Percentiles rank a stretch among this genome's conserved stretches.
These are phyloP conservation scores for Leccinum ponderosum DNA, from an alignment of 1,284 basidiomycete genomes.

Conservation along the genomic window DNA sequence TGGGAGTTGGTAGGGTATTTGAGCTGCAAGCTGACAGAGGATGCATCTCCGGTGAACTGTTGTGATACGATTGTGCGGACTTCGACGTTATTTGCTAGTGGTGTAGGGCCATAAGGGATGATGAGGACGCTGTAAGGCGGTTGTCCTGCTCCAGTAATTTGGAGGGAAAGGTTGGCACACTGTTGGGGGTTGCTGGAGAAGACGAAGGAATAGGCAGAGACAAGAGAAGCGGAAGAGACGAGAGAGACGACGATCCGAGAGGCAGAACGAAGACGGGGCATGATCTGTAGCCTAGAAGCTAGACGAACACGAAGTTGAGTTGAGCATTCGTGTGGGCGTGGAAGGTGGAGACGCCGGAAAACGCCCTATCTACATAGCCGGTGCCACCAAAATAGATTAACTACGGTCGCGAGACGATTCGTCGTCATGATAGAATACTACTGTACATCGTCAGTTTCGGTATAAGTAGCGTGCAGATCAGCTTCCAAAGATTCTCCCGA, in stretches of 20 bases:
- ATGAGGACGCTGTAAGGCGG: slow-evolving; percentile 69
- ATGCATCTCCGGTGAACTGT: slow-evolving; percentile 45
- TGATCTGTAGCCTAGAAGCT: neutral
- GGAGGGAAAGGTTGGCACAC: slow-evolving; percentile 60
- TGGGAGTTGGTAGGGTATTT: slow-evolving; percentile 67
- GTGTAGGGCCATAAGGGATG: slow-evolving; percentile 63
- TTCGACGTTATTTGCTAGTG: slow-evolving; percentile 61
- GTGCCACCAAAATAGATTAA: slow-evolving; percentile 5
- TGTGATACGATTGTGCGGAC: slow-evolving; percentile 60
- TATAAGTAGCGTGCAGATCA: slow-evolving; percentile 14
- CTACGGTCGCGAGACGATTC: neutral
- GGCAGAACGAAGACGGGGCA: neutral
- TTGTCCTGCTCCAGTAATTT: slow-evolving; percentile 48
- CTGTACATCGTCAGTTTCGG: neutral
- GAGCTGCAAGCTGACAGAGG: slow-evolving; percentile 55
- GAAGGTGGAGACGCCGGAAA: slow-evolving; percentile 47
- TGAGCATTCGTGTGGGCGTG: neutral
- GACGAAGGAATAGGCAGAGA: slow-evolving; percentile 50
- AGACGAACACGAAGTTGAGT: neutral
- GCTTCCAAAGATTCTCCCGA: slow-evolving; percentile 3
- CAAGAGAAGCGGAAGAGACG: slow-evolving; percentile 24
- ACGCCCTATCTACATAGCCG: slow-evolving; percentile 2
- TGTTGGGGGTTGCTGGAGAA: slow-evolving; percentile 59
- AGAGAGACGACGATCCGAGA: slow-evolving; percentile 8
- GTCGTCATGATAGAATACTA: neutral